Evolutionary conservation across 768 basidiomycete species (phyloP).

Genomic region (Arthromyces matolae): DNA sequence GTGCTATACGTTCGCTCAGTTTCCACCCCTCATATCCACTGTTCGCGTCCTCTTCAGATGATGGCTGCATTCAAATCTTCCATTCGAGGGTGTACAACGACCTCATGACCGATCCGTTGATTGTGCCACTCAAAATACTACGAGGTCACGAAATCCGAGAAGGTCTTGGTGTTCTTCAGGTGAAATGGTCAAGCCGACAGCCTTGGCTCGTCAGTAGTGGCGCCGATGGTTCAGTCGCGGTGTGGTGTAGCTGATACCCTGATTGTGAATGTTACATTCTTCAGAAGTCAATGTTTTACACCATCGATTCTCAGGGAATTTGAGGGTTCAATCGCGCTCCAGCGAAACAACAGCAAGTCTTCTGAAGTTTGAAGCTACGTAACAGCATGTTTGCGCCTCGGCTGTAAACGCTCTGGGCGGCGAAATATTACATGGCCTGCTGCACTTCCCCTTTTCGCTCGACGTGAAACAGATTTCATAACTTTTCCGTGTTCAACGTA

Average conservation of each 20-base stretch:
- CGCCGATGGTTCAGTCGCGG: slow-evolving; percentile 81
- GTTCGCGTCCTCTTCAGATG: slow-evolving; percentile 95
- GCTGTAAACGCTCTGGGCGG: neutral
- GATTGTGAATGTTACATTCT: slow-evolving; percentile 11
- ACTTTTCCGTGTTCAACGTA: slow-evolving; percentile 9
- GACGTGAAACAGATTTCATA: no score
- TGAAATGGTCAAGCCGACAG: slow-evolving; percentile 84
- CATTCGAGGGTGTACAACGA: slow-evolving; percentile 93
- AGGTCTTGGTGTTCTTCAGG: slow-evolving; percentile 86
- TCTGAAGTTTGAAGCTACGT: neutral
- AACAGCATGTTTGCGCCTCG: neutral
- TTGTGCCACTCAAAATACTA: slow-evolving; percentile 95
- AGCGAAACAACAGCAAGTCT: neutral
- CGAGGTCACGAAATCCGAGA: slow-evolving; percentile 85
- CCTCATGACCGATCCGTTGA: slow-evolving; percentile 94
- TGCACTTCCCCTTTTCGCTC: no score
- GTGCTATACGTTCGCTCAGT: slow-evolving; percentile 87
- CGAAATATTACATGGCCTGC: no score
- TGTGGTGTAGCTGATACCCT: slow-evolving; percentile 82
- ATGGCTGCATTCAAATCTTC: slow-evolving; percentile 96
- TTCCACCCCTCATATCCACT: slow-evolving; percentile 95
- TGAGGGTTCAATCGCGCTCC: neutral
- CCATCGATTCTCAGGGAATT: slow-evolving; percentile 9
- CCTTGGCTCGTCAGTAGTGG: slow-evolving; percentile 94
- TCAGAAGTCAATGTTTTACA: neutral